phyloP scores from a whole-genome alignment of 78 protist genomes.

The Dictyostelium firmibasis region DNA sequence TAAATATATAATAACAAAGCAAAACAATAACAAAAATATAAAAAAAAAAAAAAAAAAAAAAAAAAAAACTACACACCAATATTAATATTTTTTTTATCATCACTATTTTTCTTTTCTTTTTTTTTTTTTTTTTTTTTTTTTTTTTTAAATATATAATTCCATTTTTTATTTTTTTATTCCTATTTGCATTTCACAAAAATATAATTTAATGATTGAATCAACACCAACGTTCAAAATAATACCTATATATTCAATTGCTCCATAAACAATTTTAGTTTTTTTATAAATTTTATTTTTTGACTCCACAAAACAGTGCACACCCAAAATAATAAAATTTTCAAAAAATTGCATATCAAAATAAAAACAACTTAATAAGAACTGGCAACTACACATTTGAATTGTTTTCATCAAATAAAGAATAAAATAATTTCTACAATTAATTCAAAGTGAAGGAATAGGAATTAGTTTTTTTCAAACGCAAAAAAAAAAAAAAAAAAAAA shows the following conservation, averaged over 20 bases:
- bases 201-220: neutral
- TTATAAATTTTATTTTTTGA: neutral
- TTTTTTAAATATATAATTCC: too few relatives aligned
- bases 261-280: neutral
- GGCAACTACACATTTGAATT: neutral
- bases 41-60: too few relatives aligned
- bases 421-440: neutral
- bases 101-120: neutral
- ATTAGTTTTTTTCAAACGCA: neutral
- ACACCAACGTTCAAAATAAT: neutral
- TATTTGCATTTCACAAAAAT: neutral
- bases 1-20: too few relatives aligned
- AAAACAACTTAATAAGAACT: neutral
- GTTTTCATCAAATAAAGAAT: neutral
- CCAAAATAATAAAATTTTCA: neutral
- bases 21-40: neutral
- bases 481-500: neutral
- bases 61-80: neutral
- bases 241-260: neutral
- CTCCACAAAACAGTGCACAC: neutral
- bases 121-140: too few relatives aligned
- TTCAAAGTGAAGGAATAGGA: neutral
- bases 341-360: neutral
- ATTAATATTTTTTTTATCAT: too few relatives aligned
- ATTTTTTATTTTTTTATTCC: too few relatives aligned